Evolutionary conservation across 805 yeast genomes (phyloP).

Genomic region (Cyberlindnera subsufficiens): DNA sequence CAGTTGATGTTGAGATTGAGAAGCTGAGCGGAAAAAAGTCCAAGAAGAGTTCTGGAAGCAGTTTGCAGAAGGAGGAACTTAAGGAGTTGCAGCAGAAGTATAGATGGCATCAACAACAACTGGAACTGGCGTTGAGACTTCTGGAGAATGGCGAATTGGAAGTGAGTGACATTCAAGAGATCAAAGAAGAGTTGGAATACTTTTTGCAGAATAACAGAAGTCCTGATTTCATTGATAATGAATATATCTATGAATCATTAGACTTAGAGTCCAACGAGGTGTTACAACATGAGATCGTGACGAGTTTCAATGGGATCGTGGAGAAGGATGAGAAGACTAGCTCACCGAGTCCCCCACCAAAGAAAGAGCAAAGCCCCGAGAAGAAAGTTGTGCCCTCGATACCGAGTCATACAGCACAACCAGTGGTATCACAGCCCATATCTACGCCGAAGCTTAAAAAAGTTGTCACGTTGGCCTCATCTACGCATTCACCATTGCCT

Average conservation of each 20-base stretch:
- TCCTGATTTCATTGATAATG: conserved; percentile 88
- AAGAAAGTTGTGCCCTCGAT: not conserved
- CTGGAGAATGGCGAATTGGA: conserved; percentile 77
- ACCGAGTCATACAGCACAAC: not conserved
- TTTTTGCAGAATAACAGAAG: conserved; percentile 91
- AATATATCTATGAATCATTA: conserved; percentile 82
- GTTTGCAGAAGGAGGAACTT: conserved; percentile 54
- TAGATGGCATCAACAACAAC: conserved; percentile 68
- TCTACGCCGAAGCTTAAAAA: conserved; percentile 7
- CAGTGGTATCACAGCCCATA: not conserved
- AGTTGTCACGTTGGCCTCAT: conserved; percentile 1
- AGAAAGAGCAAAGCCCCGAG: conserved; percentile 2
- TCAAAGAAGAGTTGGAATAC: conserved; percentile 85
- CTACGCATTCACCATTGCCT: conserved; percentile 1
- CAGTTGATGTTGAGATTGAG: conserved; percentile 67
- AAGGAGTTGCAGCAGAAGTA: conserved; percentile 63
- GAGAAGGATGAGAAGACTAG: conserved; percentile 2
- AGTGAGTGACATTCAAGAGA: conserved; percentile 66
- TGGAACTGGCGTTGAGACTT: conserved; percentile 72
- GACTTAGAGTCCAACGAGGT: conserved; percentile 54
- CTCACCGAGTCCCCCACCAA: not conserved
- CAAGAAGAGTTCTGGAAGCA: conserved; percentile 37
- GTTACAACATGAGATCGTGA: conserved; percentile 45
- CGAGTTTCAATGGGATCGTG: conserved; percentile 18
- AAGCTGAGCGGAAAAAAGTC: conserved; percentile 47